Base-by-base conservation (phyloP, 2,329 filamentous ascomycete species). In the Dactylellina leptospora region DNA sequence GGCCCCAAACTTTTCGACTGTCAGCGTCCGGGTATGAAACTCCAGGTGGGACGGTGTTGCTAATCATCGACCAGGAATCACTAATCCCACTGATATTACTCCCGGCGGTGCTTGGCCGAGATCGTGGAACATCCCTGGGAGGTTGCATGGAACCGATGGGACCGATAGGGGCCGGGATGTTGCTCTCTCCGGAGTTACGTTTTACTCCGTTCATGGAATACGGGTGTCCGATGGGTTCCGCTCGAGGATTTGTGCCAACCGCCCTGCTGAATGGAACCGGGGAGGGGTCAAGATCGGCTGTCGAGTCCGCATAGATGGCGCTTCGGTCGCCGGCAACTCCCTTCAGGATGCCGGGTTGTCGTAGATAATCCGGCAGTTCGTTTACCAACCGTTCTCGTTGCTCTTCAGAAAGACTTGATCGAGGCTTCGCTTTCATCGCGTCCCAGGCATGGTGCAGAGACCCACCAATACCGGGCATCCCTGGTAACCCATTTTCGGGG, bases 381-480 rank as follows among this genome's bases (percentile, higher is more conserved):
- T 63, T 64, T n/a, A 72, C 58, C 18, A 72, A 36, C 13, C 68
- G 51, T 33, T 72, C 68, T 36, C 68, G 68, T 40, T 72, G 68
- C 30, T 72, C 68, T 16, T 72, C 68, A 97, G 79, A 97, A 89
- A 40, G 90, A 91, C 73, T 87, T 83, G 47, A 88, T 91, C 74
- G 91, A 90, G 36, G 92, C 91, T 76, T 92, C 90, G 44, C 90
- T 90, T 81, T 91, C 91, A 81, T 96, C 96, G 87, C 96, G 96
- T 82, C 95, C 90, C 76, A 93, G 87, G 78, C 93, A 93, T 77
- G 77, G 93, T 90, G 81, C 96, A 70, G 36, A 93, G 76, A 97
- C 92, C 78, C 97, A 84, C 70, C 87, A 92, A 74, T 85, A 86
- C 79, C 90, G 88, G 90, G 88, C 80, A 96, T 91, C 86, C 79